These are phyloP conservation scores for Jaenimonas drosophilae DNA, from an alignment of 208 protist genomes.

Conservation along the genomic window DNA sequence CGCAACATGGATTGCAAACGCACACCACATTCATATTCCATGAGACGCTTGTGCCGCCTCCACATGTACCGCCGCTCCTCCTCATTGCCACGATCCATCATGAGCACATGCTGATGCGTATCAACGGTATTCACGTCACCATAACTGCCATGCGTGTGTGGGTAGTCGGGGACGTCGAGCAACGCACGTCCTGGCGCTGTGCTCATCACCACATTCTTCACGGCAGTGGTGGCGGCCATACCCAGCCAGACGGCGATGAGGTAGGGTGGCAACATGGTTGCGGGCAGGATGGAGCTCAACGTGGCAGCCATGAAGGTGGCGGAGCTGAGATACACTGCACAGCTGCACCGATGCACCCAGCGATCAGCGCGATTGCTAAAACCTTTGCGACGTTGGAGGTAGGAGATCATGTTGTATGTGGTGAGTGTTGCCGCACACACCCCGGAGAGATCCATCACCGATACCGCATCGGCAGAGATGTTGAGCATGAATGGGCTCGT, in stretches of 20 bases:
- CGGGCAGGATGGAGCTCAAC: conserved; percentile 1
- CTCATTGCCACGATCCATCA: conserved; percentile 53
- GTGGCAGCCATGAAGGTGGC: not conserved
- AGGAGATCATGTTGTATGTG: conserved; percentile 27
- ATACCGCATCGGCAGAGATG: not conserved
- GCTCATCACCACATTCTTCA: conserved; percentile 52
- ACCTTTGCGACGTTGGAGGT: conserved; percentile 44
- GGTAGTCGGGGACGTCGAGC: conserved; percentile 31
- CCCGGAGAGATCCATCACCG: not conserved
- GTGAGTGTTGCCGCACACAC: conserved; percentile 25
- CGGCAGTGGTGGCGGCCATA: conserved; percentile 23
- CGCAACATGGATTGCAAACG: conserved; percentile 52
- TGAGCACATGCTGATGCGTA: conserved; percentile 62
- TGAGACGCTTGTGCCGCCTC: conserved; percentile 57
- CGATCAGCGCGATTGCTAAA: conserved; percentile 49
- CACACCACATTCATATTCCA: conserved; percentile 85
- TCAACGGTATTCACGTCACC: conserved; percentile 47
- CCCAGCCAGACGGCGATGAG: conserved; percentile 73
- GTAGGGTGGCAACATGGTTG: conserved; percentile 44
- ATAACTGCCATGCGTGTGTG: conserved; percentile 55
- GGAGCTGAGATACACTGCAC: not conserved
- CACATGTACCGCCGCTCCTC: conserved; percentile 65
- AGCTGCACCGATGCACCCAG: conserved; percentile 26
- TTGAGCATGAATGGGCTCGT: not conserved
- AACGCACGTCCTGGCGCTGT: conserved; percentile 44